Conservation (phyloP, 2,329 filamentous ascomycete genomes). For the Gnomoniopsis sp. region DNA sequence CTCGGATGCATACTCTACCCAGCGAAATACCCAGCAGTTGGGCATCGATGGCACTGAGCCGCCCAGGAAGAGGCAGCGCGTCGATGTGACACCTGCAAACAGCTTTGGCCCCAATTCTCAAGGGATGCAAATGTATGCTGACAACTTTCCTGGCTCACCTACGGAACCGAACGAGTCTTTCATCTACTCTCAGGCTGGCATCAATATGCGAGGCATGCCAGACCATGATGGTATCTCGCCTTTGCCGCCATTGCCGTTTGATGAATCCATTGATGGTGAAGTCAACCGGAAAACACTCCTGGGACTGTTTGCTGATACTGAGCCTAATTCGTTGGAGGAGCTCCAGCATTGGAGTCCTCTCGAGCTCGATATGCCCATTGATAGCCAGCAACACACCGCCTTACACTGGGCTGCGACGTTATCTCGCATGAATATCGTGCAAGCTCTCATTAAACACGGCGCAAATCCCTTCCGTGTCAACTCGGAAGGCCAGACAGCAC, state of each 20-base stretch:
- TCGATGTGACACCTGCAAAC: slow-evolving; percentile 52
- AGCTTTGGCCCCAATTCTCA: slow-evolving; percentile 50
- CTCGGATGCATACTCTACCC: slow-evolving; percentile 70
- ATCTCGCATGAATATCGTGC: slow-evolving; percentile 77
- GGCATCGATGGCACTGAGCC: slow-evolving; percentile 65
- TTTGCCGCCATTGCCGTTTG: slow-evolving; percentile 61
- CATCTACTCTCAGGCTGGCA: slow-evolving; percentile 55
- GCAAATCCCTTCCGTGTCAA: slow-evolving; percentile 89
- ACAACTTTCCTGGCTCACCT: slow-evolving; percentile 64
- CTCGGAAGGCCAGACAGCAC: slow-evolving; percentile 80
- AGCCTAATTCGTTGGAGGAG: slow-evolving; percentile 70
- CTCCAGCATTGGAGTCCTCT: slow-evolving; percentile 71
- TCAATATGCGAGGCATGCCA: slow-evolving; percentile 39
- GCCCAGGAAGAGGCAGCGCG: slow-evolving; percentile 72
- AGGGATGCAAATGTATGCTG: slow-evolving; percentile 43
- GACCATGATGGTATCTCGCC: slow-evolving; percentile 54
- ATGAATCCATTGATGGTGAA: slow-evolving; percentile 63
- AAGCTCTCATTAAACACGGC: slow-evolving; percentile 76
- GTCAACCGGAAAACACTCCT: slow-evolving; percentile 79
- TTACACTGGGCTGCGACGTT: slow-evolving; percentile 96
- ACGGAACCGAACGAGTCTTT: slow-evolving; percentile 82
- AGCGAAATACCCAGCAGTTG: slow-evolving; percentile 37
- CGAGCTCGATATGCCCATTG: slow-evolving; percentile 90
- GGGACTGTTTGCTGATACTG: slow-evolving; percentile 71
- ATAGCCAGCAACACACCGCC: slow-evolving; percentile 83